These are phyloP conservation scores for Globisporangium splendens DNA, from an alignment of 352 stramenopile genomes.

Conservation along the genomic window DNA sequence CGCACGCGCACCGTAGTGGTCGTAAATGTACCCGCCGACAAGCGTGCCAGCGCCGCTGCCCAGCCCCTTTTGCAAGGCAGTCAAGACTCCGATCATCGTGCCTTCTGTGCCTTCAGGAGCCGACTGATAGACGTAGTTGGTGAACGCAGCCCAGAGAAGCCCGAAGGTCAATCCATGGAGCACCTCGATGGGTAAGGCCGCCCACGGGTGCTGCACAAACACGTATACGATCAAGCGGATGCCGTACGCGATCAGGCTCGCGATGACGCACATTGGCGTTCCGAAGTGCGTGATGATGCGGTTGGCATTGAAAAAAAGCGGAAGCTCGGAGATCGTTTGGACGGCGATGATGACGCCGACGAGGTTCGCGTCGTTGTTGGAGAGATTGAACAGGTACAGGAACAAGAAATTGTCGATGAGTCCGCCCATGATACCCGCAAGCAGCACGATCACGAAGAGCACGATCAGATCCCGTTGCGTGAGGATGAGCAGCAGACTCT, in stretches of 20 bases:
- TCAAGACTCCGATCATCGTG: constrained; percentile 70
- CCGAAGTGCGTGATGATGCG: constrained; percentile 58
- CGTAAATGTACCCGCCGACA: constrained; percentile 68
- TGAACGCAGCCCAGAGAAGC: constrained; percentile 68
- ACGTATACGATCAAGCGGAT: constrained; percentile 63
- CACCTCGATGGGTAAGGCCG: constrained; percentile 53
- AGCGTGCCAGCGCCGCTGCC: constrained; percentile 58
- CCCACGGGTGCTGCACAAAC: constrained; percentile 60
- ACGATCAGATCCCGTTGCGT: constrained; percentile 57
- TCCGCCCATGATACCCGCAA: constrained; percentile 54
- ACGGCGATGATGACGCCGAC: constrained; percentile 65
- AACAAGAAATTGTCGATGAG: constrained; percentile 73
- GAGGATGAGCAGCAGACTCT: constrained; percentile 38
- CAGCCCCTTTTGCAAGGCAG: constrained; percentile 63
- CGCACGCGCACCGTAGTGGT: constrained; percentile 41
- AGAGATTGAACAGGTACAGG: constrained; percentile 72
- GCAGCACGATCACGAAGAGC: constrained; percentile 61
- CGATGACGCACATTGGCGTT: constrained; percentile 45
- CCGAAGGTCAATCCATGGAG: constrained; percentile 73
- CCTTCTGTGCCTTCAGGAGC: constrained; percentile 58
- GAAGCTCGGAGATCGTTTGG: constrained; percentile 69
- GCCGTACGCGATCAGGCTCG: constrained; percentile 50
- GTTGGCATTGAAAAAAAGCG: constrained; percentile 75
- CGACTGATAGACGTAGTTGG: constrained; percentile 72
- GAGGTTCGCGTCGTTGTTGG: constrained; percentile 52